Conservation (phyloP, 177 flowering plant species). For the Tripterygium wilfordii region DNA sequence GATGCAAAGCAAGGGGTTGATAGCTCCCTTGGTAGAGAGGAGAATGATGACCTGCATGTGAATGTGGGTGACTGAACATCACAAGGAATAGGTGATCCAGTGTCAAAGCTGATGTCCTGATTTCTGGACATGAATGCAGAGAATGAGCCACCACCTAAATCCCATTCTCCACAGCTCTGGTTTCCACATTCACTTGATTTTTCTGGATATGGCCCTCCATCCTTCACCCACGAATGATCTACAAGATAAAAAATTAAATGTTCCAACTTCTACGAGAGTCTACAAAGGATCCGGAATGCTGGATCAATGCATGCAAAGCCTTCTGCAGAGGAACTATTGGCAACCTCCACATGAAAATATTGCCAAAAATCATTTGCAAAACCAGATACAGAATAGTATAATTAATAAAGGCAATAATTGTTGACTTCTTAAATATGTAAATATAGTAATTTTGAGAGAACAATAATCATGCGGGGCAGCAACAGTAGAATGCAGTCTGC, state of each 20-base stretch:
- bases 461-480: too few relatives aligned
- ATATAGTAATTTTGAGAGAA: too few relatives aligned
- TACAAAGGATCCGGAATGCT: too few relatives aligned
- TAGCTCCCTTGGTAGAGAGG: constrained; percentile 43
- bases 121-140: constrained; percentile 32
- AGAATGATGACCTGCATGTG: constrained; percentile 74
- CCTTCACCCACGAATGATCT: constrained; percentile 67
- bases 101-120: constrained; percentile 59
- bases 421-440: too few relatives aligned
- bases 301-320: too few relatives aligned
- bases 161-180: constrained; percentile 17
- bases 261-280: too few relatives aligned
- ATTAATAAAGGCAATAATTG: too few relatives aligned
- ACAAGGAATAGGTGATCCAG: constrained; percentile 26
- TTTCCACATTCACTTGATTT: constrained; percentile 9
- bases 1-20: constrained; percentile 29
- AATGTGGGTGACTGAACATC: constrained; percentile 48
- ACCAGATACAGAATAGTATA: too few relatives aligned
- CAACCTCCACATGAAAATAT: too few relatives aligned
- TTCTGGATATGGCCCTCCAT: constrained; percentile 11
- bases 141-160: constrained; percentile 20
- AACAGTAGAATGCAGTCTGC: too few relatives aligned
- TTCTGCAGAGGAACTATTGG: too few relatives aligned
- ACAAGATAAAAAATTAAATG: constrained; percentile 14
- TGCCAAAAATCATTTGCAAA: too few relatives aligned